phyloP scores from a whole-genome alignment of 1,139 yeast genomes.

The Chernovozyma sophiae-reginae region DNA sequence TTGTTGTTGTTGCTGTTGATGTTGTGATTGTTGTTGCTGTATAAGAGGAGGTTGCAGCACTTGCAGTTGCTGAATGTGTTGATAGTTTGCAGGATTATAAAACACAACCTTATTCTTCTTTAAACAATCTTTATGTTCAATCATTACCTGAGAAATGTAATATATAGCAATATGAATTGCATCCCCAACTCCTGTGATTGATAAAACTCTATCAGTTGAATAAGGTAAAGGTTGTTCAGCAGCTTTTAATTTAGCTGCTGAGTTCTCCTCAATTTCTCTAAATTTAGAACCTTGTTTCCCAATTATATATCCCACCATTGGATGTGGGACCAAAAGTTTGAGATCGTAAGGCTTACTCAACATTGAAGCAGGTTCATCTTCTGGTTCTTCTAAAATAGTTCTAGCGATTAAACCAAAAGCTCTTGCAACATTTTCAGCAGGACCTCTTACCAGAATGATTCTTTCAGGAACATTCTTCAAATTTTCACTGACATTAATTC shows the following conservation, averaged over 20 bases:
- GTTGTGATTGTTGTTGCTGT: conserved; percentile 6
- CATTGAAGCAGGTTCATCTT: conserved; percentile 57
- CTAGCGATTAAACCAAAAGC: conserved; percentile 77
- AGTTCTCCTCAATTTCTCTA: conserved; percentile 77
- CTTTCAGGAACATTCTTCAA: conserved; percentile 72
- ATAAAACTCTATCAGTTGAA: conserved; percentile 74
- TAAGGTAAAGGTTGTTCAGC: conserved; percentile 72
- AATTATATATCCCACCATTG: conserved; percentile 75
- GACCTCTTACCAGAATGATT: conserved; percentile 70
- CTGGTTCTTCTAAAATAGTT: conserved; percentile 63
- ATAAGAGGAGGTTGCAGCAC: conserved; percentile 1
- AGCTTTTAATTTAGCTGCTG: conserved; percentile 77
- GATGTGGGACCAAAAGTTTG: conserved; percentile 71
- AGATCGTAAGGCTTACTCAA: conserved; percentile 54
- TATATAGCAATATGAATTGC: conserved; percentile 83
- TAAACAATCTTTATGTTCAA: conserved; percentile 54
- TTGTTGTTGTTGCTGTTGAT: conserved; percentile 7
- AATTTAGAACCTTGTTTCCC: conserved; percentile 76
- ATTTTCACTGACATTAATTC: conserved; percentile 76
- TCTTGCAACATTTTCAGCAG: conserved; percentile 76
- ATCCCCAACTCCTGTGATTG: conserved; percentile 78
- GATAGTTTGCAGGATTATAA: conserved; percentile 61
- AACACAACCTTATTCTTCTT: conserved; percentile 51
- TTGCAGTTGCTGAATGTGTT: conserved; percentile 17
- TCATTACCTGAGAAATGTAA: conserved; percentile 63